Evolutionary conservation across 805 yeast genomes (phyloP).

Genomic region (Nakazawaea ishiwadae): DNA sequence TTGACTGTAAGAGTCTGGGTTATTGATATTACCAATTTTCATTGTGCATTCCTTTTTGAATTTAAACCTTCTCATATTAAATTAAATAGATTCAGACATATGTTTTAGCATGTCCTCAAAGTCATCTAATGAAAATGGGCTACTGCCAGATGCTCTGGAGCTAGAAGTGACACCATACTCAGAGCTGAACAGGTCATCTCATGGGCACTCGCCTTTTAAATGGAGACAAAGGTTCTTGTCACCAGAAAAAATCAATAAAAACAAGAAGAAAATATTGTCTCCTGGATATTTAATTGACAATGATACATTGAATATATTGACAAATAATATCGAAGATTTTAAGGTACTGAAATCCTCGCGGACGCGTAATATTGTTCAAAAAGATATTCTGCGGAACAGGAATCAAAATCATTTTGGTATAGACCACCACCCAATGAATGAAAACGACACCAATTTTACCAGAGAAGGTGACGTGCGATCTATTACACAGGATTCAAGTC

Average conservation of each 20-base stretch:
- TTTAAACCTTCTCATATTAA: too few relatives aligned
- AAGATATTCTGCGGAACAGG: not conserved
- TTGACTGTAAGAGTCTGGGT: too few relatives aligned
- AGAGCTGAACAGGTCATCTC: not conserved
- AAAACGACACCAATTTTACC: too few relatives aligned
- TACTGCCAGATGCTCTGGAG: not conserved
- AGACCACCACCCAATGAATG: too few relatives aligned
- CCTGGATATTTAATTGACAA: slow-evolving; percentile 5
- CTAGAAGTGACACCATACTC: not conserved
- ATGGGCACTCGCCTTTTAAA: not conserved
- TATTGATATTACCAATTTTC: too few relatives aligned
- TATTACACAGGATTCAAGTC: too few relatives aligned
- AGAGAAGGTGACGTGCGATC: too few relatives aligned
- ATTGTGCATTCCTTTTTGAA: too few relatives aligned
- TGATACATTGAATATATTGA: slow-evolving; percentile 6
- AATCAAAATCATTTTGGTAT: not conserved
- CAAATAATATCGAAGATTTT: slow-evolving; percentile 5
- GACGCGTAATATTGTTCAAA: too few relatives aligned
- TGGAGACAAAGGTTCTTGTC: not conserved
- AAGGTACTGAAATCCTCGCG: too few relatives aligned
- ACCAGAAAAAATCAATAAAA: not conserved
- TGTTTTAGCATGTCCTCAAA: not conserved
- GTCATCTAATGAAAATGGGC: not conserved
- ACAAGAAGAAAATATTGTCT: not conserved
- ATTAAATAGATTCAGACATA: too few relatives aligned